These are phyloP conservation scores for Pneumocystis sp. DNA, from an alignment of 1,139 yeast species.

Conservation along the genomic window DNA sequence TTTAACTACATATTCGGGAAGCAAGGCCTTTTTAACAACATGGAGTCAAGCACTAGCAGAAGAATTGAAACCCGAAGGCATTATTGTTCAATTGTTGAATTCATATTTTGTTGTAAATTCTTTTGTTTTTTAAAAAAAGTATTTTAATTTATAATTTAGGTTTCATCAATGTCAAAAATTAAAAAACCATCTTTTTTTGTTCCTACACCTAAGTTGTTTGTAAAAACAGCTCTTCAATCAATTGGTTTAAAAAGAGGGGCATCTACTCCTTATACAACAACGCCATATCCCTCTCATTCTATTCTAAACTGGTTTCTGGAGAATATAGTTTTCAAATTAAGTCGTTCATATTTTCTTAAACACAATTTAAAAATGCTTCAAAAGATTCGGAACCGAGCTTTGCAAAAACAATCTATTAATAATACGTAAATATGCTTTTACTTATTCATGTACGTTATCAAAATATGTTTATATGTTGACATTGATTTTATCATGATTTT, in stretches of 20 bases:
- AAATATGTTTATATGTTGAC: neutral
- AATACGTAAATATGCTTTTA: neutral
- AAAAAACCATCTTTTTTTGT: conserved; percentile 57
- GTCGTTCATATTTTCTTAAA: conserved; percentile 43
- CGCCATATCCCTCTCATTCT: conserved; percentile 94
- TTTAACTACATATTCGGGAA: conserved; percentile 88
- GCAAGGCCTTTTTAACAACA: conserved; percentile 83
- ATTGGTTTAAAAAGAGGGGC: conserved; percentile 86
- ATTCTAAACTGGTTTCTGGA: conserved; percentile 75
- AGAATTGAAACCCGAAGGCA: conserved; percentile 49
- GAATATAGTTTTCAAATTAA: conserved; percentile 66
- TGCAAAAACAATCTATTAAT: conserved; percentile 34
- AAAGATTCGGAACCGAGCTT: conserved; percentile 63
- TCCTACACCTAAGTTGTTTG: conserved; percentile 75
- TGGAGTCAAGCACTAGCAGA: conserved; percentile 90
- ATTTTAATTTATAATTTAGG: conserved; percentile 17
- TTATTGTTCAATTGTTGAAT: conserved; percentile 74
- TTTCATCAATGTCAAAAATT: conserved; percentile 92
- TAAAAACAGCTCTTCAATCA: conserved; percentile 45
- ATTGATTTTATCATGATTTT: neutral
- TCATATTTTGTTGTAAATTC: conserved; percentile 56
- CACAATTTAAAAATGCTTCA: conserved; percentile 63
- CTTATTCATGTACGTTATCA: neutral
- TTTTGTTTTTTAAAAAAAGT: neutral
- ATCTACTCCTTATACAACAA: conserved; percentile 70